Evolutionary conservation across 768 basidiomycete genomes (phyloP), one percentile per base, ranked within the genome.

Genomic region (Lentinus brumalis): DNA sequence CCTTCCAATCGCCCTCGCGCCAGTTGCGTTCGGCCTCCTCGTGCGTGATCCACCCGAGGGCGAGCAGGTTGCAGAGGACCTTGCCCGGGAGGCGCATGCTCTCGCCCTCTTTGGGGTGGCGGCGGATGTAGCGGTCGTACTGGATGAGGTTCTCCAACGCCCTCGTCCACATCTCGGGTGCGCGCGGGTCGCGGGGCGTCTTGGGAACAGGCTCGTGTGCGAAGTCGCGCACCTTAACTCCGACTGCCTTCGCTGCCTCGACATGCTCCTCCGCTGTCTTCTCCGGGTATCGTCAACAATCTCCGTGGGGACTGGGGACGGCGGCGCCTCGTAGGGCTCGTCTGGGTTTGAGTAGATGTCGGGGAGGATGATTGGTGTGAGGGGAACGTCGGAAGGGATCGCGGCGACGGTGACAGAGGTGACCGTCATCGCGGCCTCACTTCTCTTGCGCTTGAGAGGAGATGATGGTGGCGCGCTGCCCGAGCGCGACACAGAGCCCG

Each of bases 211-310:
- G 53, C 57, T 70, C 72, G 61, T 68, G 46, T 4, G 68, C 70
- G 55, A 65, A 75, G 63, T 75, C 74, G 49, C 73, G 72, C 31
- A 74, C 73, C 58, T 74, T 74, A 40, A 74, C 69, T 14, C 73
- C 73, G n/a, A 59, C 58, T 0, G 57, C 61, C 21, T 59, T 57
- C 14, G 70, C 65, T 3, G 45, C 50, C 41, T 61, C 63, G 47
- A 66, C 49, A 50, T 56, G 49, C 21, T 63, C 66, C 50, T 70
- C 71, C 11, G 30, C 26, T 9, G 40, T n/a, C 15, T 53, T n/a
- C 30, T 39, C 30, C 29, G 30, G 15, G 26, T n/a, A 10, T 66
- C 61, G 32, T 66, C 66, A 53, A 68, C 42, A 21, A 73, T 66
- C 53, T 73, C 71, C 14, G 73, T 74, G 9, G 70, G 61, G 11